A percentile compares a stretch with the other conserved stretches of the same genome.
These are phyloP conservation scores for Phytopythium cucurbitacearum DNA, from an alignment of 352 stramenopile genomes.

Conservation along the genomic window DNA sequence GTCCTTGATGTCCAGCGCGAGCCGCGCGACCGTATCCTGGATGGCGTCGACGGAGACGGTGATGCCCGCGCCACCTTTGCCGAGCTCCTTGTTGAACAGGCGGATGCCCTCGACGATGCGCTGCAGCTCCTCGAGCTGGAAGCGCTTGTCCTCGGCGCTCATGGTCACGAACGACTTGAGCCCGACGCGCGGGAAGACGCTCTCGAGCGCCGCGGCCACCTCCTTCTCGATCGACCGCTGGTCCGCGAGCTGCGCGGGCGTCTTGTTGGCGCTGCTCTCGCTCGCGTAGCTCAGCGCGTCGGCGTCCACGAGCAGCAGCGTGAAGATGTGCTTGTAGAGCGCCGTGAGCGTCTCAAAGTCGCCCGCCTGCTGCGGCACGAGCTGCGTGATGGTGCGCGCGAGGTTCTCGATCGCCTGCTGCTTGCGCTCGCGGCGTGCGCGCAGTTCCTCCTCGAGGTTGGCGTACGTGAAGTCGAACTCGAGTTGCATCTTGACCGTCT, in stretches of 20 bases:
- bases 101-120: constrained; percentile 92
- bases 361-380: constrained; percentile 69
- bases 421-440: constrained; percentile 46
- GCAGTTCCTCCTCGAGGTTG: constrained; percentile 71
- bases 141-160: constrained; percentile 84
- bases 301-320: constrained; percentile 72
- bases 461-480: constrained; percentile 92
- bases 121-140: constrained; percentile 89
- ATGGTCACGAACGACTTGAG: constrained; percentile 93
- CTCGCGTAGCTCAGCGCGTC: constrained; percentile 14
- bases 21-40: constrained; percentile 39
- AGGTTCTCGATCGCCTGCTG: constrained; percentile 57
- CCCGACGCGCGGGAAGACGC: constrained; percentile 92
- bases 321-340: constrained; percentile 90
- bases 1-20: constrained; percentile 44
- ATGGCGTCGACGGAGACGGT: constrained; percentile 52
- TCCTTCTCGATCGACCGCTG: constrained; percentile 81
- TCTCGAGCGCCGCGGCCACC: constrained; percentile 89
- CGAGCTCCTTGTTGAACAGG: constrained; percentile 90
- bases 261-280: constrained; percentile 14
- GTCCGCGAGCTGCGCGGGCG: constrained; percentile 35
- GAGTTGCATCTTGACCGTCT: constrained; percentile 95
- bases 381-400: constrained; percentile 66
- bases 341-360: constrained; percentile 90
- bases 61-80: constrained; percentile 85